Conservation (phyloP, 176 grass and related monocot species). For the Poa annua region DNA sequence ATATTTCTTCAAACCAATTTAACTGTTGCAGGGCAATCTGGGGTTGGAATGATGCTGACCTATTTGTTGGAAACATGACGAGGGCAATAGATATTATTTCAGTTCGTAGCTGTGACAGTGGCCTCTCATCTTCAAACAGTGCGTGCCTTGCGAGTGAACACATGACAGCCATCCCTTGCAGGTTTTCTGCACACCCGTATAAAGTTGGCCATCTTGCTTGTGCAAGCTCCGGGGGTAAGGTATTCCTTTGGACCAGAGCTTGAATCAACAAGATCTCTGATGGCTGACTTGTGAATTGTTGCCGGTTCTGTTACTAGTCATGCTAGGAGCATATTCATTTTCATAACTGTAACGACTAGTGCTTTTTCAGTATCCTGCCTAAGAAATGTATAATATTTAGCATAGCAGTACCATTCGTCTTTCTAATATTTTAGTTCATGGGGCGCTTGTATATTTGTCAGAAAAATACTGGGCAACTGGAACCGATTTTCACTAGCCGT, state of each 20-base stretch:
- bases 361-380: neutral
- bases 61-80: slow-evolving; percentile 63
- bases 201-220: slow-evolving; percentile 53
- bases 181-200: slow-evolving; percentile 54
- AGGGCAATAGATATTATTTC: slow-evolving; percentile 64
- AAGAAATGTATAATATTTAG: slow-evolving; percentile 3
- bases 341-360: too few relatives aligned
- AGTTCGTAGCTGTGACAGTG: neutral
- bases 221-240: slow-evolving; percentile 51
- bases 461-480: neutral
- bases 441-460: neutral
- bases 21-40: slow-evolving; percentile 63
- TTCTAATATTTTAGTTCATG: neutral
- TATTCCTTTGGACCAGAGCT: slow-evolving; percentile 55
- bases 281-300: neutral
- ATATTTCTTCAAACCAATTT: neutral
- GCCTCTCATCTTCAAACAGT: slow-evolving; percentile 8
- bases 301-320: neutral
- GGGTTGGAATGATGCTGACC: slow-evolving; percentile 59
- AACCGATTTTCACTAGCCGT: neutral
- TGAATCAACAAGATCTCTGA: slow-evolving; percentile 16
- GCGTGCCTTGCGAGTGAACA: slow-evolving; percentile 45
- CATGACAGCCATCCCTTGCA: slow-evolving; percentile 54
- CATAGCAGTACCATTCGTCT: neutral
- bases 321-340: neutral